Percentiles rank a stretch among this genome's conserved stretches.
Evolutionary conservation across 805 yeast genomes (phyloP).

Genomic region (Lipomyces starkeyi): DNA sequence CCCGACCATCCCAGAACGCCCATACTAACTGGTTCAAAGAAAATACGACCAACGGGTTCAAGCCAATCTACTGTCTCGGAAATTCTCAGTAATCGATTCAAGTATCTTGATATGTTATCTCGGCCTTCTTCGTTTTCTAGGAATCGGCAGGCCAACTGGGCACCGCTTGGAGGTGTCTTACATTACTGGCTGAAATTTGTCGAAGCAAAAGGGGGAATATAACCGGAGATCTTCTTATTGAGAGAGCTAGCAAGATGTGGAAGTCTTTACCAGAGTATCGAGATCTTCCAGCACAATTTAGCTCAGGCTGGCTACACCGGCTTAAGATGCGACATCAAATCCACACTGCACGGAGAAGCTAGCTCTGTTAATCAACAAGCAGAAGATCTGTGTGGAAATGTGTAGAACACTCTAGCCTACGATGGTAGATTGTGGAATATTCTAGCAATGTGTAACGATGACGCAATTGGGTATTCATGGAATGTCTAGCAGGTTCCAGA

Average conservation of each 20-base stretch:
- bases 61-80: constrained; percentile 2
- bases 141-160: neutral
- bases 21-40: neutral
- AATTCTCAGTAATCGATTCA: neutral
- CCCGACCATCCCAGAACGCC: constrained; percentile 5
- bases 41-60: neutral
- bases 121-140: neutral
- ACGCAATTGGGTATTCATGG: too few relatives aligned
- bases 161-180: neutral
- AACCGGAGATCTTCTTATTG: constrained; percentile 1
- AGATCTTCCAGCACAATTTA: too few relatives aligned
- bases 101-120: neutral
- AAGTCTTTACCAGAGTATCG: neutral
- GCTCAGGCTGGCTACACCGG: constrained; percentile 4
- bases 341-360: constrained; percentile 7
- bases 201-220: neutral
- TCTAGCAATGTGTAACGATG: too few relatives aligned
- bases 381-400: too few relatives aligned
- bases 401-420: too few relatives aligned
- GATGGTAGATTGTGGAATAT: too few relatives aligned
- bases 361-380: constrained; percentile 1
- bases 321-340: neutral
- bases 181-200: neutral
- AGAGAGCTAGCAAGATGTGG: neutral
- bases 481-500: too few relatives aligned